Evolutionary conservation across 1,139 yeast species (phyloP), one percentile per base, ranked within the genome.

Genomic region (Pichia sp.): DNA sequence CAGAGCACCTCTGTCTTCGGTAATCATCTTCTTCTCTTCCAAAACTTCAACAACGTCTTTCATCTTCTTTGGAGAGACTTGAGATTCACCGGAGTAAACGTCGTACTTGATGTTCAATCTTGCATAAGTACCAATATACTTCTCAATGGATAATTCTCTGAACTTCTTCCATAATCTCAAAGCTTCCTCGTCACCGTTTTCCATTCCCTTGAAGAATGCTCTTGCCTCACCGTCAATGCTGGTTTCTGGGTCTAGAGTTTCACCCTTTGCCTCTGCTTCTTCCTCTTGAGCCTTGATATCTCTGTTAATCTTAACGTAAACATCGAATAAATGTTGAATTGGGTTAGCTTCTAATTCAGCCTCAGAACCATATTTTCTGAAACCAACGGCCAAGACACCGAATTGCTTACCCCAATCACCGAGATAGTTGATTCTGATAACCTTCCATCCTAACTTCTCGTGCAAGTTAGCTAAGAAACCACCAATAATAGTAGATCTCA

Each of bases 401-500:
- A 91, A 91, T 67, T 91, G 99, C 64, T 93, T 91, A 40, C 99
- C 99, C 98, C 98, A 91, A 65, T 91, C 99, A 56, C 99, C 99
- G 50, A 91, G 71, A 64, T 93, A 91, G 66, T 91, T 91, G 66
- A 91, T 71, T 66, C 96, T 77, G 48, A 73, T 66, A 29, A 93
- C 98, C 14, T 85, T 75, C 83, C 91, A 91, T 29, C 97, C 97
- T 41, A 81, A 68, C 50, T 77, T 78, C 62, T 88, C 96, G 58
- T 91, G 86, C 59, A 91, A 71, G 62, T 88, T 91, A 32, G 95
- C 65, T 40, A 93, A 62, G 66, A 87, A 91, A n/a, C 98, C 97
- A 52, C 99, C 99, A 58, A 91, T 91, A 57, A 91, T 91, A 27
- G 99, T 91, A 29, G 96, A 85, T 66, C 99, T 80, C 63, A 91